These are phyloP conservation scores for Penicillium robsamsonii DNA, from an alignment of 495 filamentous ascomycete species.

Conservation along the genomic window DNA sequence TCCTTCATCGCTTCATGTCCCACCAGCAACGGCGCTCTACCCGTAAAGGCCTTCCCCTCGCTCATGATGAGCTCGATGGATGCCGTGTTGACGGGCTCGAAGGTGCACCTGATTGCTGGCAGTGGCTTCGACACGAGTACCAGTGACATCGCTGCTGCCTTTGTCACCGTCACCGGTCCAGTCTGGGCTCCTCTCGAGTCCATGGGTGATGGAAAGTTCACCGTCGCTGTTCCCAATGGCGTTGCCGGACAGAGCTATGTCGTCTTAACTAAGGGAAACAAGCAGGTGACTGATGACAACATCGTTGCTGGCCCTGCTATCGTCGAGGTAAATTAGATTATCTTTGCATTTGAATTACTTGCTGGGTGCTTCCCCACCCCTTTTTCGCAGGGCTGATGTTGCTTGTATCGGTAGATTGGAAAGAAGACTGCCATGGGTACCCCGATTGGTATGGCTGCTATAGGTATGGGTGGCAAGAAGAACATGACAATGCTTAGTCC, in stretches of 20 bases:
- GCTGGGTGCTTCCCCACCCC: constrained; percentile 12
- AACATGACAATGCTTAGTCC: constrained; percentile 6
- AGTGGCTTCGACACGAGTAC: constrained; percentile 10
- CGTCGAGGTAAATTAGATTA: constrained; percentile 29
- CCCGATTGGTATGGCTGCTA: constrained; percentile 3
- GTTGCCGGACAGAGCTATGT: constrained; percentile 38
- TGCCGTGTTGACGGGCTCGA: constrained; percentile 17
- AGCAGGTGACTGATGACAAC: constrained; percentile 24
- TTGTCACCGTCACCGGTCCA: constrained; percentile 40
- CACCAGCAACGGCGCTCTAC: constrained; percentile 48
- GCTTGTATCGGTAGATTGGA: constrained; percentile 11
- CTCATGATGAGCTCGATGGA: constrained; percentile 25
- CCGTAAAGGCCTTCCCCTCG: constrained; percentile 57
- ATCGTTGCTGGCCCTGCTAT: constrained; percentile 38
- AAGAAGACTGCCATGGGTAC: constrained; percentile 5
- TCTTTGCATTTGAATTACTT: constrained; percentile 11
- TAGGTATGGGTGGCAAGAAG: constrained; percentile 9
- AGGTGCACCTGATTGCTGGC: constrained; percentile 17
- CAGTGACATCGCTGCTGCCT: constrained; percentile 25
- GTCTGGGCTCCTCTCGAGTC: constrained; percentile 30
- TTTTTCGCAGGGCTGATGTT: constrained; percentile 7
- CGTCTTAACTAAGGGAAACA: constrained; percentile 33
- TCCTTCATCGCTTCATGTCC: constrained; percentile 61
- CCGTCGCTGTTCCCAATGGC: constrained; percentile 33
- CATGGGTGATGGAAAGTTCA: constrained; percentile 29